A percentile compares a stretch with the other conserved stretches of the same genome.
Conservation (phyloP, 352 stramenopile genomes). For the Globisporangium acanthophoron region DNA sequence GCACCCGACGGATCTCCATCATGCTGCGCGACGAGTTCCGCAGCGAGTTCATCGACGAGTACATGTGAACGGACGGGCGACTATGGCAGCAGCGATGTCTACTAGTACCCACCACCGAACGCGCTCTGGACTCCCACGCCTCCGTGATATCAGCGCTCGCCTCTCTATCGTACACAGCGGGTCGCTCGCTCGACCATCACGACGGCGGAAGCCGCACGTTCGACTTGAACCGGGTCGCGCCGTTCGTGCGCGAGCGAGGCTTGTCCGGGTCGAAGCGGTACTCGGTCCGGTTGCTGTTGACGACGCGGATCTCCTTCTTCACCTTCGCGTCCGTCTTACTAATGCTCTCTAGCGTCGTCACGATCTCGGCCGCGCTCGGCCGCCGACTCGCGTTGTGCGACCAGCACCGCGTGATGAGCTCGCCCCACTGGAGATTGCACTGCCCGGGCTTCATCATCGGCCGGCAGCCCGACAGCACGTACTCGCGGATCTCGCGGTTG, state of each 20-base stretch:
- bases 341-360: slow-evolving; percentile 73
- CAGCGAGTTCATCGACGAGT: slow-evolving; percentile 3
- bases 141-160: neutral
- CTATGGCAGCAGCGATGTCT: neutral
- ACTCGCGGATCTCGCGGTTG: slow-evolving; percentile 71
- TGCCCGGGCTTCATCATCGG: slow-evolving; percentile 70
- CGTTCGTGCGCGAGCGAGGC: slow-evolving; percentile 38
- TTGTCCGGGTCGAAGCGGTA: slow-evolving; percentile 66
- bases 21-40: slow-evolving; percentile 71
- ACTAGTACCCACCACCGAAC: neutral
- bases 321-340: slow-evolving; percentile 63
- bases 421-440: slow-evolving; percentile 81
- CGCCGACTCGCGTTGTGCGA: slow-evolving; percentile 65
- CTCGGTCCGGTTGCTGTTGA: slow-evolving; percentile 79
- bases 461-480: slow-evolving; percentile 68
- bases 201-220: slow-evolving; percentile 56
- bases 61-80: slow-evolving; percentile 2
- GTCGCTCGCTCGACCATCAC: slow-evolving; percentile 2
- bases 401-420: slow-evolving; percentile 83
- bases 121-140: neutral
- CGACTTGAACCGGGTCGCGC: slow-evolving; percentile 34
- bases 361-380: slow-evolving; percentile 75
- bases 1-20: slow-evolving; percentile 73
- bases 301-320: slow-evolving; percentile 58
- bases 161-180: slow-evolving; percentile 15